phyloP scores from a whole-genome alignment of 352 stramenopile species.

The Discostella stelligera region DNA sequence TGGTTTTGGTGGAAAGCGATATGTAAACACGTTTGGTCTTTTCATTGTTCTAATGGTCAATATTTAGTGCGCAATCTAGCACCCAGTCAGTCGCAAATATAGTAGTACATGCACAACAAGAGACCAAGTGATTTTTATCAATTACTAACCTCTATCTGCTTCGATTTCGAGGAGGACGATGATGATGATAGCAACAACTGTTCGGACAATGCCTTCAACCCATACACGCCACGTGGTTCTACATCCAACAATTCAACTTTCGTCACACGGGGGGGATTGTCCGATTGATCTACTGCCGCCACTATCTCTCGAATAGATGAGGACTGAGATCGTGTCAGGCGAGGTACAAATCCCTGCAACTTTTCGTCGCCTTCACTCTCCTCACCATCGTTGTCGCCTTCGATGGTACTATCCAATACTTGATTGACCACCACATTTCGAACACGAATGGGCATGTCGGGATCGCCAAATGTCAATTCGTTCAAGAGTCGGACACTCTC shows the following conservation, averaged over 20 bases:
- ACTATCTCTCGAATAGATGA: slow-evolving; percentile 37
- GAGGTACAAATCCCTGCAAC: slow-evolving; percentile 29
- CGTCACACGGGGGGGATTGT: slow-evolving; percentile 53
- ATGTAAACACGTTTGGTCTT: too few relatives aligned
- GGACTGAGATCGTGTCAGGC: slow-evolving; percentile 33
- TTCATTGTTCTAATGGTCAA: too few relatives aligned
- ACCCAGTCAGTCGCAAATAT: too few relatives aligned
- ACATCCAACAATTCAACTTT: slow-evolving; percentile 71
- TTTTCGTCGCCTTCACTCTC: slow-evolving; percentile 30
- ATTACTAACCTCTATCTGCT: too few relatives aligned
- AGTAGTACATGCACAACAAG: too few relatives aligned
- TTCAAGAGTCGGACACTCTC: slow-evolving; percentile 79
- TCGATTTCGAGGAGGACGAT: too few relatives aligned
- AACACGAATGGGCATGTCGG: slow-evolving; percentile 79
- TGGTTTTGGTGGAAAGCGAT: too few relatives aligned
- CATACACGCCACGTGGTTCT: slow-evolving; percentile 79
- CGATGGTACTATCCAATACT: slow-evolving; percentile 55
- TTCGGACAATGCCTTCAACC: slow-evolving; percentile 62
- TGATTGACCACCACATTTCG: slow-evolving; percentile 81
- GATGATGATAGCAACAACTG: background rate
- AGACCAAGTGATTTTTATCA: too few relatives aligned
- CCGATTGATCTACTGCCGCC: slow-evolving; percentile 32
- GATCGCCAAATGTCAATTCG: slow-evolving; percentile 80
- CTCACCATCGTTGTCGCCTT: slow-evolving; percentile 30
- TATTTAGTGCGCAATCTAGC: too few relatives aligned